Evolutionary conservation across 2,329 filamentous ascomycete genomes (phyloP).

Genomic region (Penicillium decumbens): DNA sequence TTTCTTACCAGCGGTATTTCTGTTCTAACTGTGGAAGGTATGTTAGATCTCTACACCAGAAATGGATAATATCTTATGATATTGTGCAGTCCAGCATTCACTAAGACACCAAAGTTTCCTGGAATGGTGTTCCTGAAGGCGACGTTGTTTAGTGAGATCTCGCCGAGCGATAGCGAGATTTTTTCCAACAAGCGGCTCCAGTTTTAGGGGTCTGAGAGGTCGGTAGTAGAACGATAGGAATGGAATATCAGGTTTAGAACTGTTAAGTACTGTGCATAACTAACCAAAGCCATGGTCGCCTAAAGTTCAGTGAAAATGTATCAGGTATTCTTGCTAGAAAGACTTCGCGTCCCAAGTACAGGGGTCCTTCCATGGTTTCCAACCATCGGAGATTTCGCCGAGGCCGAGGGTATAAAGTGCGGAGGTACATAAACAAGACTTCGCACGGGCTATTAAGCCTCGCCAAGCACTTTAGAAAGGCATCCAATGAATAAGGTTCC

Average conservation of each 20-base stretch:
- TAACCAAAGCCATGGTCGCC: no score
- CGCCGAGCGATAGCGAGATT: slow-evolving; percentile 9
- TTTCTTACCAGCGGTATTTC: slow-evolving; percentile 18
- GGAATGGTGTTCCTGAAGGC: slow-evolving; percentile 22
- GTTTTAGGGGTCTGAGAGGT: not conserved
- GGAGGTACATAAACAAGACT: not conserved
- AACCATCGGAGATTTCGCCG: no score
- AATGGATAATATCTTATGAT: not conserved
- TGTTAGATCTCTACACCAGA: not conserved
- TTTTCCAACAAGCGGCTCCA: slow-evolving; percentile 9
- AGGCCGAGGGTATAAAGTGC: no score
- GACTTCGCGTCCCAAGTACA: no score
- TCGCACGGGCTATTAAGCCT: not conserved
- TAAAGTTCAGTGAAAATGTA: no score
- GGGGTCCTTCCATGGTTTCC: no score
- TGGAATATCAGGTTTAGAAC: not conserved
- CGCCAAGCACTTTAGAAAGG: not conserved
- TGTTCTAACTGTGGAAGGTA: slow-evolving; percentile 25
- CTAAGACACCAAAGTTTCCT: slow-evolving; percentile 11
- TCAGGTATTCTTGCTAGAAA: no score
- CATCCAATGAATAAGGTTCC: not conserved
- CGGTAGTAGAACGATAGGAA: not conserved
- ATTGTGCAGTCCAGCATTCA: slow-evolving; percentile 9
- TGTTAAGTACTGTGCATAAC: no score
- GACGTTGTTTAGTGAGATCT: slow-evolving; percentile 15